These are phyloP conservation scores for Adansonia gregorii DNA, from an alignment of 441 rosid genomes.

Conservation along the genomic window DNA sequence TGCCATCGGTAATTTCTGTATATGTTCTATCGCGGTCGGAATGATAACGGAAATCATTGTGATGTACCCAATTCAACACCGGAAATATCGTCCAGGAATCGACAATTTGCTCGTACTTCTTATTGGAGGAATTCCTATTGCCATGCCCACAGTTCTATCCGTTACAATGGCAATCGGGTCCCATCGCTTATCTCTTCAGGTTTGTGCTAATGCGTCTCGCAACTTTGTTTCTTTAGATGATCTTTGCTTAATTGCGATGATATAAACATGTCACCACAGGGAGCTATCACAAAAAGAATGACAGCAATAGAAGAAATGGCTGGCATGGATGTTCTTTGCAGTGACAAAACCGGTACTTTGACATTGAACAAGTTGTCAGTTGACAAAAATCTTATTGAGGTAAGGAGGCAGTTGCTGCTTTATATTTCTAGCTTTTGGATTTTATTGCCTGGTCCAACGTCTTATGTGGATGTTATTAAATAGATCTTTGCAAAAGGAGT, in stretches of 20 bases:
- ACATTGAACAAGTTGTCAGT: conserved; percentile 45
- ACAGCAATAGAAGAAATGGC: conserved; percentile 52
- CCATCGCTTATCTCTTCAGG: conserved; percentile 56
- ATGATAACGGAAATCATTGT: conserved; percentile 51
- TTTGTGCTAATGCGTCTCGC: conserved; percentile 22
- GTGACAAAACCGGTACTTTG: conserved; percentile 48
- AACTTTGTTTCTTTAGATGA: background rate
- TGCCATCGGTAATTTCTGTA: conserved; percentile 57
- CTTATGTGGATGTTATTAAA: background rate
- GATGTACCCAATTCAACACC: conserved; percentile 55
- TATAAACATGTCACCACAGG: conserved; percentile 28
- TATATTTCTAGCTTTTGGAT: background rate
- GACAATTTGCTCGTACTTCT: conserved; percentile 62
- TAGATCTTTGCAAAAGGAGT: conserved; percentile 52
- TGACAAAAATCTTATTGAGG: conserved; percentile 47
- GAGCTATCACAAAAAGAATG: conserved; percentile 48
- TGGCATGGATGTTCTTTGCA: conserved; percentile 48
- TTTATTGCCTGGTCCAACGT: background rate
- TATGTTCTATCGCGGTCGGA: conserved; percentile 53
- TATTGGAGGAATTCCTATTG: conserved; percentile 79
- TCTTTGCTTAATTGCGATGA: background rate
- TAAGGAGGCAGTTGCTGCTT: conserved; percentile 19
- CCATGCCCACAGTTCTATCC: conserved; percentile 76
- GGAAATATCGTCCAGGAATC: conserved; percentile 50
- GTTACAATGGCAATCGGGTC: conserved; percentile 57